Evolutionary conservation across 805 yeast species (phyloP).

Genomic region (Nakazawaea ishiwadae): DNA sequence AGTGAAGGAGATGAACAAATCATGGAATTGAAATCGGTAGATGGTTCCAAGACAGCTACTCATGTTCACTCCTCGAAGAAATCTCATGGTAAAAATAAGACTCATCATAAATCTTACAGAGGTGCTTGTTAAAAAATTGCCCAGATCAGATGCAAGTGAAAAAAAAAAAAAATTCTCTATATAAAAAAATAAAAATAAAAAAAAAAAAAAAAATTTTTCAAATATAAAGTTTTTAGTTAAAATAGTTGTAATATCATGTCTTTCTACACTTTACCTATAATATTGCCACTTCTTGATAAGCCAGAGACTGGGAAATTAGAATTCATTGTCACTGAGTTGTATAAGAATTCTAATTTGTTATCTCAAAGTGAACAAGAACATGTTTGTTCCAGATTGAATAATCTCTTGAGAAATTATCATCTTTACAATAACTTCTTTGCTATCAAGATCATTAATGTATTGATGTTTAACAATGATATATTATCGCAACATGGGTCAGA

Average conservation of each 20-base stretch:
- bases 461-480: constrained; percentile 29
- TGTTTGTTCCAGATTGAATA: constrained; percentile 38
- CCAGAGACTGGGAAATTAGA: constrained; percentile 7
- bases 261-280: background rate
- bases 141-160: background rate
- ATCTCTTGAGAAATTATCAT: constrained; percentile 38
- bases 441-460: constrained; percentile 43
- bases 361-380: constrained; percentile 44
- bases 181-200: no score
- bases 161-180: background rate
- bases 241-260: constrained; percentile 8
- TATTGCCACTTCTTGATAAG: constrained; percentile 4
- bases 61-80: no score
- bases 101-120: constrained; percentile 22
- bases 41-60: background rate
- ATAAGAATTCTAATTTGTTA: constrained; percentile 1
- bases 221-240: background rate
- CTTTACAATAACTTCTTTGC: constrained; percentile 56
- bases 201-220: no score
- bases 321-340: constrained; percentile 5
- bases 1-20: constrained; percentile 46
- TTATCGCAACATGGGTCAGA: constrained; percentile 37
- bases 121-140: constrained; percentile 23
- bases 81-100: constrained; percentile 8
- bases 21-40: constrained; percentile 20